A percentile compares a stretch with the other conserved stretches of the same genome.
Conservation (phyloP, 495 filamentous ascomycete species). For the Patellaria atrata region DNA sequence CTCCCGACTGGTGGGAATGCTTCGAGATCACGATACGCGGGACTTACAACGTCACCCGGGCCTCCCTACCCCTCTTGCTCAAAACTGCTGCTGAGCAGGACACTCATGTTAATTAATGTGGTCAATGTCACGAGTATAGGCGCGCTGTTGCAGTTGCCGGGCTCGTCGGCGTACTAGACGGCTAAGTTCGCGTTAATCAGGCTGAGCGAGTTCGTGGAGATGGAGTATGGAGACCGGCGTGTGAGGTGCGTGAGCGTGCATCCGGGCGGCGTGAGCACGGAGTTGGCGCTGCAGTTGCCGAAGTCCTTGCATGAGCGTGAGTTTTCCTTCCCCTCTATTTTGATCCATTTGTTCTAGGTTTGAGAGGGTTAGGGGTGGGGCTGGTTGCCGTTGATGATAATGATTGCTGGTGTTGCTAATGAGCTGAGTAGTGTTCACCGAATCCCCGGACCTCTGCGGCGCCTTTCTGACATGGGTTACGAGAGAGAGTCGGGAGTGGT, state of each 20-base stretch:
- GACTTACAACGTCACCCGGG: constrained; percentile 17
- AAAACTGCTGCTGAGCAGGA: no score
- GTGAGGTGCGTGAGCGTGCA: constrained; percentile 5
- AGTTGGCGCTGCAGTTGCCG: no score
- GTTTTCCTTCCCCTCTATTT: no score
- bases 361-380: no score
- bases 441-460: constrained; percentile 7
- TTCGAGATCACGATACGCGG: constrained; percentile 21
- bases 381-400: constrained; percentile 5
- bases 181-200: constrained; percentile 5
- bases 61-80: constrained; percentile 15
- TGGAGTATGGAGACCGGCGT: constrained; percentile 3
- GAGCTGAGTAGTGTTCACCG: no score
- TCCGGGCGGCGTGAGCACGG: constrained; percentile 7
- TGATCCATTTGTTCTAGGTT: no score
- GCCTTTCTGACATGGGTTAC: constrained; percentile 10
- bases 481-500: constrained; percentile 11
- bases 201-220: constrained; percentile 5
- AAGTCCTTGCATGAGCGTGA: no score
- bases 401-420: no score
- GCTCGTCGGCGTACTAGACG: constrained; percentile 5
- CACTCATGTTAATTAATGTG: constrained; percentile 3
- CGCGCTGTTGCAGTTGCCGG: constrained; percentile 3
- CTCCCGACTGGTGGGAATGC: constrained; percentile 11
- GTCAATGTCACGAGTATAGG: constrained; percentile 8